These are phyloP conservation scores for Simplicillium aogashimaense DNA, from an alignment of 2,329 filamentous ascomycete species.

Conservation along the genomic window DNA sequence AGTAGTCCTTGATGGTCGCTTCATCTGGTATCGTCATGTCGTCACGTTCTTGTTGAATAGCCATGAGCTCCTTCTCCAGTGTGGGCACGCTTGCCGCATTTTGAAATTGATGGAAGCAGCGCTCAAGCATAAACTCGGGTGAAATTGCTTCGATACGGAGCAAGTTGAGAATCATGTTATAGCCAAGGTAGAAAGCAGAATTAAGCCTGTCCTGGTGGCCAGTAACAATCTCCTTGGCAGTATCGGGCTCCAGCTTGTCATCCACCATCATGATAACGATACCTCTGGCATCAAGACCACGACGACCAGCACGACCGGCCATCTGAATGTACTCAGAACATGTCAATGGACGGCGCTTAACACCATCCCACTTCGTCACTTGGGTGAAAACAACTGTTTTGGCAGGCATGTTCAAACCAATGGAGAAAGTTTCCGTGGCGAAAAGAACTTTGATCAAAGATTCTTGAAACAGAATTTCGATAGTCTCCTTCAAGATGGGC, in stretches of 20 bases:
- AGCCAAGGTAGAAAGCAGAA: slow-evolving; percentile 93
- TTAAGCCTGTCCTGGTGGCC: slow-evolving; percentile 96
- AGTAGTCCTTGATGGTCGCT: slow-evolving; percentile 84
- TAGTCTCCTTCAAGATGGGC: slow-evolving; percentile 94
- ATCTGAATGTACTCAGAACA: slow-evolving; percentile 98
- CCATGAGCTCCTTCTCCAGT: slow-evolving; percentile 73
- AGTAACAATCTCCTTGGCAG: slow-evolving; percentile 91
- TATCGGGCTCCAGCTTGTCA: slow-evolving; percentile 86
- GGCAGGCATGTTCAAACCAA: slow-evolving; percentile 93
- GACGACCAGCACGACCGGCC: slow-evolving; percentile 87
- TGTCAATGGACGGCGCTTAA: slow-evolving; percentile 79
- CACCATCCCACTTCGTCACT: slow-evolving; percentile 91
- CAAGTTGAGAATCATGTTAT: slow-evolving; percentile 98
- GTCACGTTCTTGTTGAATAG: slow-evolving; percentile 66
- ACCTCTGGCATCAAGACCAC: slow-evolving; percentile 86
- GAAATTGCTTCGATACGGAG: slow-evolving; percentile 98
- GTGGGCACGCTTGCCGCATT: slow-evolving; percentile 79
- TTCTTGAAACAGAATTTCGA: slow-evolving; percentile 92
- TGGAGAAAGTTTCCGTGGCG: slow-evolving; percentile 96
- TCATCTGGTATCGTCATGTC: slow-evolving; percentile 76
- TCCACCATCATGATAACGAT: slow-evolving; percentile 99
- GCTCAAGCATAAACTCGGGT: slow-evolving; percentile 96
- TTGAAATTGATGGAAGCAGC: slow-evolving; percentile 97
- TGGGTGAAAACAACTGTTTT: slow-evolving; percentile 96
- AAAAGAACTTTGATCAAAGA: slow-evolving; percentile 95